Base-by-base conservation (phyloP, 2,329 filamentous ascomycete species). In the Penicillium thymicola region DNA sequence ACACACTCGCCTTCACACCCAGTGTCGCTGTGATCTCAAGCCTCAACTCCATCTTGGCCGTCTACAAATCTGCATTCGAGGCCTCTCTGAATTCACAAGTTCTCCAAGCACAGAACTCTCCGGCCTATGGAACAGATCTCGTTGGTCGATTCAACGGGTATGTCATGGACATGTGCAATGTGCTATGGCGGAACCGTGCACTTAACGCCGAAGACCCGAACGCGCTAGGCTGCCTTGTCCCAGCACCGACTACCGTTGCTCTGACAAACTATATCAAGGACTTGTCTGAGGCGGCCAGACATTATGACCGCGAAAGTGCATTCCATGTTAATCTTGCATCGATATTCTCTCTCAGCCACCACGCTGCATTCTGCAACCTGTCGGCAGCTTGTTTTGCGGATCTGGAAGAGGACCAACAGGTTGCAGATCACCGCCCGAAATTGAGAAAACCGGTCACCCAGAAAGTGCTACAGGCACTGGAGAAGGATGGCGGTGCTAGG, bases 161-260 rank as follows among this genome's bases (percentile, higher is more conserved):
- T 70, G 81, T 95, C 32, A 92, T 94, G 85, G 91, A 96, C 69
- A 82, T 92, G 32, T 92, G 90, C 77, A 95, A 95, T 69, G 85
- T 89, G 49, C 72, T 94, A 45, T 95, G 90, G 90, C 84, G 90
- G 9, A 83, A 84, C 23, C 84, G 87, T 13, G 90, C 88, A 1
- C 87, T 95, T 57, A 84, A 84, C 56, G 76, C 76, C 13, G 77
- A 78, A 2, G 89, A 93, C 61, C 75, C 81, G n/a, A 85, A 85
- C 64, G 78, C 82, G 3, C 65, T 80, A 16, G 84, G 82, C 4
- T 82, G 84, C 62, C 71, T 82, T 9, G 75, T 84, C 49, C 73
- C 78, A 1, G 59, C 67, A 2, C n/a, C 74, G 0, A 76, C 85
- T 1, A 75, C 82, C 13, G 65, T 67, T 7, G 63, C 69, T 1